Evolutionary conservation across 2,329 filamentous ascomycete genomes (phyloP), one percentile per base, ranked within the genome.

Genomic region (Apiospora arundinis): DNA sequence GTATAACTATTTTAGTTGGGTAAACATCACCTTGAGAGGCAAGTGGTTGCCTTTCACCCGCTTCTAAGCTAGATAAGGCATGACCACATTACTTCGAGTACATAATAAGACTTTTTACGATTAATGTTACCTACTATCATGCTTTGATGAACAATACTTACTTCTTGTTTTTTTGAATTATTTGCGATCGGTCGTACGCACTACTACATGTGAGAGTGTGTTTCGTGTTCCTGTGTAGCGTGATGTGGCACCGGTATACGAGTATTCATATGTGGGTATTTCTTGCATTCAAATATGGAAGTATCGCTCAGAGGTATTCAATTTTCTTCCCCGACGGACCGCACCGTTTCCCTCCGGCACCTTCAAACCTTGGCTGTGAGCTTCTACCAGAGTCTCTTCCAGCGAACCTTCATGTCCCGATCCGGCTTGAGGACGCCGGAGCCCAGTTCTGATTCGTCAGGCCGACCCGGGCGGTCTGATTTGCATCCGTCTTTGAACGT

Each of bases 41-140:
- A 80, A 80, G 74, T 80, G 79, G 78, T 78, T 80, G 42, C 78
- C 79, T 4, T 80, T 75, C 32, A 77, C 74, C 44, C 77, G 79
- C 60, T 80, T 80, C 70, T 80, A 74, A 73, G 63, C 32, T 49
- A 28, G 9, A 44, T 21, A 12, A 67, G 18, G 25, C 12, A 18
- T 32, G 32, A 56, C 2, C 25, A 16, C 12, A n/a, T 9, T 63
- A 40, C 18, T 40, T 48, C 44, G 48, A 12, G 1, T 46, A 46
- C 16, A 65, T 48, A 68, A 68, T 48, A 23, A 48, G 16, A 60
- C 8, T n/a, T 37, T n/a, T 8, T 32, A 40, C 1, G 18, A 63
- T 6, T 1, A 56, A 16, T 2, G 11, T 21, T 11, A n/a, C 5
- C 12, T 56, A 2, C 7, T 12, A 21, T 7, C 5, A 5, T 21